Evolutionary conservation across 805 yeast species (phyloP), one percentile per base, ranked within the genome.

Genomic region (Suhomyces sp.): DNA sequence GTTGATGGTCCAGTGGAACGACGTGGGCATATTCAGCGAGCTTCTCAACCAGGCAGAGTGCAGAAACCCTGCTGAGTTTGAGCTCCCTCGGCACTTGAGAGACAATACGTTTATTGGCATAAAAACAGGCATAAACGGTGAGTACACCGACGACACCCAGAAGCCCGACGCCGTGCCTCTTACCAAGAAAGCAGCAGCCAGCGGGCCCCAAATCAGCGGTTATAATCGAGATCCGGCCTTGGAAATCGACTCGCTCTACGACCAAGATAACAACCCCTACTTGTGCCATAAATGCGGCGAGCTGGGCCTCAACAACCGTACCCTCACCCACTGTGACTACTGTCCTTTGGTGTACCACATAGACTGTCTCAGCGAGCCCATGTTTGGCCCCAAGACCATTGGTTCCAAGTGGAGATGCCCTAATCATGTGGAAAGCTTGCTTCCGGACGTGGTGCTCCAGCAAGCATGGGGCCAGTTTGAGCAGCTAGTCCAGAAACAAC

Each of bases 331-430:
- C 52, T 92, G 98, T 68, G 97, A 90, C 62, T 88, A 86, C 62
- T 92, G 98, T 68, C 76, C 86, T 0, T 73, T 87, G 3, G 80
- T 85, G 15, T 92, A 96, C 96, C 98, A 92, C 70, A 69, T 92
- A 46, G 97, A 93, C 69, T 92, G 98, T 68, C 69, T 92, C 13
- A 76, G 80, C 49, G 88, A 89, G 1, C 96, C 97, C 1, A 71
- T 90, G 59, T 78, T 89, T 13, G 76, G 86, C 5, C 82, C 86
- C 17, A 89, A 90, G 61, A 84, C 86, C 41, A 65, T 88, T 44
- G 96, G 94, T 1, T 76, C 77, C 45, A 88, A 86, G 67, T 93
- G 97, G 98, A 85, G 82, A 71, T 94, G 97, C 68, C 98, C 97
- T 2, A 86, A 88, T 59, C 97, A 90, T 71, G 82, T 83, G 19